phyloP scores from a whole-genome alignment of 805 yeast genomes.

The Nakazawaea sp. region DNA sequence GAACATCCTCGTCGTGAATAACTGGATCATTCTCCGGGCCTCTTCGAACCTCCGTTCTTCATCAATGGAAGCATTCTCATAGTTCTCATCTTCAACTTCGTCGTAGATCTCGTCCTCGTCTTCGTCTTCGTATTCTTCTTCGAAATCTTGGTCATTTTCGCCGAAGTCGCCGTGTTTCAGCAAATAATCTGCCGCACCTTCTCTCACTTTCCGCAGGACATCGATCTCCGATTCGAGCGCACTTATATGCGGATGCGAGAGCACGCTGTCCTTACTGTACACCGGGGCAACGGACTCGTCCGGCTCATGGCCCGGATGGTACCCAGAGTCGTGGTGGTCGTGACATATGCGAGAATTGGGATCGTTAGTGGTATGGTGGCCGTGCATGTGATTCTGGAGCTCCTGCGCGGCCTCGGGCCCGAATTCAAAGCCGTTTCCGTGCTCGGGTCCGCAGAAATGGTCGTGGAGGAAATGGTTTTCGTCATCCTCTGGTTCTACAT shows the following conservation, averaged over 20 bases:
- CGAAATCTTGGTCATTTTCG: constrained; percentile 16
- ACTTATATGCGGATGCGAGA: no score
- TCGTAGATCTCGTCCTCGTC: constrained; percentile 25
- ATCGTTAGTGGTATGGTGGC: no score
- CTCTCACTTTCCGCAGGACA: not conserved
- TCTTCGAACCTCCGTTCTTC: constrained; percentile 53
- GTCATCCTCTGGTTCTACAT: constrained; percentile 18
- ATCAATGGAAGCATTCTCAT: constrained; percentile 15
- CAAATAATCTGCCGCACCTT: not conserved
- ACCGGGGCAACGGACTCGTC: no score
- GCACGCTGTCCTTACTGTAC: no score
- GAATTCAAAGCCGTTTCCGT: constrained; percentile 4
- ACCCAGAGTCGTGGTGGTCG: not conserved
- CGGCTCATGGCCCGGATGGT: not conserved
- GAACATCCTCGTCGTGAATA: constrained; percentile 72
- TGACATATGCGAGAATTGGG: no score
- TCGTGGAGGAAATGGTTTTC: constrained; percentile 12
- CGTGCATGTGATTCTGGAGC: constrained; percentile 1
- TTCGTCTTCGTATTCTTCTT: constrained; percentile 21
- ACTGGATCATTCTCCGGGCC: constrained; percentile 71
- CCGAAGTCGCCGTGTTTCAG: no score
- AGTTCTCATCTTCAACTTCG: constrained; percentile 23
- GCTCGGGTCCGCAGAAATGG: not conserved
- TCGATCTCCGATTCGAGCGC: constrained; percentile 10
- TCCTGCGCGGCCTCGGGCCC: constrained; percentile 4